phyloP scores from a whole-genome alignment of 805 yeast species.

The Zygotorulaspora sp. region DNA sequence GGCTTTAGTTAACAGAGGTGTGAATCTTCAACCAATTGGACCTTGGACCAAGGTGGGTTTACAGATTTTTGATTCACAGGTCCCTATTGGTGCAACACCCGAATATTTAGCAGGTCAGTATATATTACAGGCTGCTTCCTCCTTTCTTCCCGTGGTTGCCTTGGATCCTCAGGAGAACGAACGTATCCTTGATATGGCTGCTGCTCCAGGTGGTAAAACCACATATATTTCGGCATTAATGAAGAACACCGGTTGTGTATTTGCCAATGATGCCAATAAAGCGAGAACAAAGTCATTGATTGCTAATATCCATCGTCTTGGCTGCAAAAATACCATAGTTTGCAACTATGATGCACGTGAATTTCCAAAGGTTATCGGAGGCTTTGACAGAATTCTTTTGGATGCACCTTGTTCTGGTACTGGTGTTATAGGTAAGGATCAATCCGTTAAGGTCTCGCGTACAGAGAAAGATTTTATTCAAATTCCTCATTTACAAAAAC shows the following conservation, averaged over 20 bases:
- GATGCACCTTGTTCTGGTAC: conserved; percentile 99
- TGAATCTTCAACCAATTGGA: conserved; percentile 94
- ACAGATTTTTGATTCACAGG: conserved; percentile 96
- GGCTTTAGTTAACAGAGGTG: conserved; percentile 92
- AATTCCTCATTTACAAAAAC: conserved; percentile 95
- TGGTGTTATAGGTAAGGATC: conserved; percentile 97
- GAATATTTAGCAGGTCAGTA: conserved; percentile 98
- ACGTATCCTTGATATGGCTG: conserved; percentile 96
- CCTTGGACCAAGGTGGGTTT: conserved; percentile 98
- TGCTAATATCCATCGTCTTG: conserved; percentile 95
- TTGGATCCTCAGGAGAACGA: conserved; percentile 96
- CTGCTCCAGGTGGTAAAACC: conserved; percentile 99
- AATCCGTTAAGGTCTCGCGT: conserved; percentile 85
- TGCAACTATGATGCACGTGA: conserved; percentile 98
- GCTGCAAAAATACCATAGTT: conserved; percentile 93
- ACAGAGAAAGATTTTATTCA: conserved; percentile 95
- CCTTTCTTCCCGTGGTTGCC: conserved; percentile 97
- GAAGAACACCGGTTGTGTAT: conserved; percentile 96
- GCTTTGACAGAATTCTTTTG: conserved; percentile 87
- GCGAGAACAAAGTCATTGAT: conserved; percentile 93
- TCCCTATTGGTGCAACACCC: conserved; percentile 99
- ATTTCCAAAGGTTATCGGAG: conserved; percentile 97
- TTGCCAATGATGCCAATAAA: conserved; percentile 96
- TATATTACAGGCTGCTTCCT: conserved; percentile 96
- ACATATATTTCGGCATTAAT: conserved; percentile 91